Conservation (phyloP, 1,284 basidiomycete genomes). For the Leccinum proliferum region DNA sequence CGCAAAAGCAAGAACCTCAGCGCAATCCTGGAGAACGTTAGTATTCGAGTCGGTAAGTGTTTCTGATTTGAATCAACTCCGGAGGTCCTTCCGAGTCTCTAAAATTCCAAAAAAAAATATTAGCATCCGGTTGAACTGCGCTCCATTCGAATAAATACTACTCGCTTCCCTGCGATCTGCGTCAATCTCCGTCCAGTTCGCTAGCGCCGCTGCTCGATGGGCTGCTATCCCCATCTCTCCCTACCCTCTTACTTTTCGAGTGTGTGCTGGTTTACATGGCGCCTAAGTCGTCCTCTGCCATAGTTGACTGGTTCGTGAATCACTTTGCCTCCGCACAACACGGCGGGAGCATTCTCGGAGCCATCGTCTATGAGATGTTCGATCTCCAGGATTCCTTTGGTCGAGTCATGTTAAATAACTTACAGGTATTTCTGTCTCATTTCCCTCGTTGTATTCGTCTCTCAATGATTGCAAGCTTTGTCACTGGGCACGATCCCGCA, state of each 20-base stretch:
- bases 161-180: slow-evolving; percentile 73
- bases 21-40: slow-evolving; percentile 39
- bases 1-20: slow-evolving; percentile 62
- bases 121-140: slow-evolving; percentile 57
- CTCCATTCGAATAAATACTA: slow-evolving; percentile 64
- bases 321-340: slow-evolving; percentile 35
- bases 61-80: not conserved
- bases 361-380: slow-evolving; percentile 87
- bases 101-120: slow-evolving; percentile 31
- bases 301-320: slow-evolving; percentile 75
- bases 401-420: slow-evolving; percentile 61
- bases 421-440: not conserved
- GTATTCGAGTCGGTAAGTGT: slow-evolving; percentile 33
- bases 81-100: slow-evolving; percentile 2
- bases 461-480: not conserved
- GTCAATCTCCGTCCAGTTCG: slow-evolving; percentile 41
- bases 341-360: slow-evolving; percentile 34
- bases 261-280: slow-evolving; percentile 91
- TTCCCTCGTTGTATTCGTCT: not conserved
- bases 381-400: slow-evolving; percentile 81
- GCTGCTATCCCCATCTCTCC: slow-evolving; percentile 58
- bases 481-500: slow-evolving; percentile 65
- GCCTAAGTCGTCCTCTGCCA: slow-evolving; percentile 47
- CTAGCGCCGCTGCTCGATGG: slow-evolving; percentile 35
- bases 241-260: slow-evolving; percentile 85